Base-by-base conservation (phyloP, 176 grass and related monocot genomes). In the Oryza rufipogon region DNA sequence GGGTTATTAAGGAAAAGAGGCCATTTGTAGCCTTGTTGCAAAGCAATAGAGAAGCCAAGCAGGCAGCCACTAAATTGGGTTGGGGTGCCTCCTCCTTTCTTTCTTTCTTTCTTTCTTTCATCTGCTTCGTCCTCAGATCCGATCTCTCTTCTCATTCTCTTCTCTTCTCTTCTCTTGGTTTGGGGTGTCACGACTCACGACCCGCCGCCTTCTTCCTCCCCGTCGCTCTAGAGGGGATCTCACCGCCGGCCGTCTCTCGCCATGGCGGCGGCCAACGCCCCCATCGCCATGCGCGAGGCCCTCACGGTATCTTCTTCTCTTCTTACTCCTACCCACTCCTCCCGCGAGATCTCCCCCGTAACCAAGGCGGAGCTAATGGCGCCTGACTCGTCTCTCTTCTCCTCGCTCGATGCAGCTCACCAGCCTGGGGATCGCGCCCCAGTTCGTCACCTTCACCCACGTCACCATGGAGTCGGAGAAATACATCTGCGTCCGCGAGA, bases 391-490 rank as follows among this genome's bases (percentile, higher is more conserved):
- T 12, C 0, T 41, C 7, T 2, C 11, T 20, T 81, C 11, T 13
- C n/a, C 41, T 74, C 2, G 10, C 41, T 73, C 1, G 3, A 68
- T 75, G 79, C 93, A 99, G 96, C 89, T 99, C 25, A 87, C 93
- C 61, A 99, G 91, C 83, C 88, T 99, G 28, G 96, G 96, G 74
- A 96, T 99, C 68, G 92, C 89, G 88, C 88, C 91, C 68, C 93
- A 99, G 86, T 99, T 99, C 89, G 89, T 99, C 75, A 99, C 96
- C 71, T 99, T 99, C 73, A 99, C 96, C 42, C 96, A 99, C 20
- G 96, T 99, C 58, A 99, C 96, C 23, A 99, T 99, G 96, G 96
- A 99, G 86, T 96, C 93, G 10, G 96, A 99, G 30, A 99, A 93
- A 79, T 99, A 99, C 87, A 92, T 99, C 81, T 99, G 96, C 71